These are phyloP conservation scores for Talaromyces sp. DNA, from an alignment of 2,329 filamentous ascomycete genomes.

Conservation along the genomic window DNA sequence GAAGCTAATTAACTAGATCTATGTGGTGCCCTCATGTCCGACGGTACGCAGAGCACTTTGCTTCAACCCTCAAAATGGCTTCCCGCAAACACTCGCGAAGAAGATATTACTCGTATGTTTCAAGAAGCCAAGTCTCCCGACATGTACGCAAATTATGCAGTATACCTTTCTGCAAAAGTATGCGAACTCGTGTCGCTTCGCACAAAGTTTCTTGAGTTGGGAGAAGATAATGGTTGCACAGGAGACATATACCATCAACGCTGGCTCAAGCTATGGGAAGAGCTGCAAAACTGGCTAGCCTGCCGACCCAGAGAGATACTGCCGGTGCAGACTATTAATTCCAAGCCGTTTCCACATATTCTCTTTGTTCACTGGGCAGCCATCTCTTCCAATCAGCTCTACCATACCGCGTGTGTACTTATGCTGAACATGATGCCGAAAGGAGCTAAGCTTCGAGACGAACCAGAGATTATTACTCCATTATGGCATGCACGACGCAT, in stretches of 20 bases:
- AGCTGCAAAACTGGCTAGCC: constrained; percentile 50
- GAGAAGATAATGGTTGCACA: constrained; percentile 46
- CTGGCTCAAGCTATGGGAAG: constrained; percentile 51
- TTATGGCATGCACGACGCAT: constrained; percentile 57
- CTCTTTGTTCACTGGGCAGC: constrained; percentile 54
- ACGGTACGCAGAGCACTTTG: constrained; percentile 48
- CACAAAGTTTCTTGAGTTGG: constrained; percentile 50
- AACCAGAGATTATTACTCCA: constrained; percentile 34
- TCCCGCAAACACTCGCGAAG: constrained; percentile 34
- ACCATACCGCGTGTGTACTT: constrained; percentile 55
- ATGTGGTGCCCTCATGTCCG: constrained; percentile 55
- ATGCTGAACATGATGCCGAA: constrained; percentile 48
- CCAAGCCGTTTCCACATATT: constrained; percentile 50
- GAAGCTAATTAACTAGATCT: constrained; percentile 41
- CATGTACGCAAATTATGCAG: constrained; percentile 59
- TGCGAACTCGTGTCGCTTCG: constrained; percentile 52
- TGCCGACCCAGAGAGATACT: constrained; percentile 48
- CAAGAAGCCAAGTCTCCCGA: constrained; percentile 42
- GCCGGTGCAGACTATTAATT: constrained; percentile 45
- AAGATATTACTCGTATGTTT: constrained; percentile 36
- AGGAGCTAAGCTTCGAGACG: constrained; percentile 24
- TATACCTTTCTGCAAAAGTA: constrained; percentile 54
- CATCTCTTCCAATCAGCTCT: constrained; percentile 57
- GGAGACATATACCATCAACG: constrained; percentile 40
- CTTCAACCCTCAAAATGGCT: constrained; percentile 52